A percentile compares a stretch with the other conserved stretches of the same genome.
These are phyloP conservation scores for Populus deltoides DNA, from an alignment of 345 rosid genomes.

Conservation along the genomic window DNA sequence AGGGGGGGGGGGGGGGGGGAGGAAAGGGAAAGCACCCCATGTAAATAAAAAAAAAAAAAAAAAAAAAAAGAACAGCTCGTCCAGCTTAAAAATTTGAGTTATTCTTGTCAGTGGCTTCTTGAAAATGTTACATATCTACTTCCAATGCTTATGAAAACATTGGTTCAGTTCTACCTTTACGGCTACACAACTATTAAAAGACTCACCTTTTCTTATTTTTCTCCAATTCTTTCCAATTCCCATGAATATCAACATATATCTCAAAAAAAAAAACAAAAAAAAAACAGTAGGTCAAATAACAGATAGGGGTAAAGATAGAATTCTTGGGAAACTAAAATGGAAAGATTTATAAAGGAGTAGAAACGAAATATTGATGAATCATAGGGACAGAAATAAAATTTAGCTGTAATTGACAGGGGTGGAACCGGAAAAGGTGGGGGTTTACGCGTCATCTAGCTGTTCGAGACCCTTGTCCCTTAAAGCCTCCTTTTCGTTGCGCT, in stretches of 20 bases:
- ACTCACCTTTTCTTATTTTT: neutral
- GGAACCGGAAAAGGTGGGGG: neutral
- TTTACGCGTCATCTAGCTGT: neutral
- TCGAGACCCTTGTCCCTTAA: neutral
- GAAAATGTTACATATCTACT: too few species aligned
- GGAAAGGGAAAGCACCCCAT: too few species aligned
- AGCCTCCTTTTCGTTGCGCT: neutral
- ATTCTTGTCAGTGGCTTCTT: too few species aligned
- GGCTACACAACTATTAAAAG: neutral
- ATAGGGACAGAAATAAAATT: neutral
- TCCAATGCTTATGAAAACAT: too few species aligned
- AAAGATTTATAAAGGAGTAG: neutral
- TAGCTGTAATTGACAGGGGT: neutral
- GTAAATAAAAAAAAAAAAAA: too few species aligned
- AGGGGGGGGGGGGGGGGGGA: too few species aligned
- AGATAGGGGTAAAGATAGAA: neutral
- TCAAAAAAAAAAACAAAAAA: too few species aligned
- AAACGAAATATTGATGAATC: neutral
- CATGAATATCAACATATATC: neutral
- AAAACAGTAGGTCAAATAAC: too few species aligned
- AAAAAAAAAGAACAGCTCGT: too few species aligned
- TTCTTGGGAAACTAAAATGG: neutral
- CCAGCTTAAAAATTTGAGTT: too few species aligned
- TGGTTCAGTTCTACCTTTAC: neutral
- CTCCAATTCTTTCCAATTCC: neutral